A percentile compares a stretch with the other conserved stretches of the same genome.
phyloP scores from a whole-genome alignment of 768 basidiomycete genomes.

The Lactarius pseudohatsudake region DNA sequence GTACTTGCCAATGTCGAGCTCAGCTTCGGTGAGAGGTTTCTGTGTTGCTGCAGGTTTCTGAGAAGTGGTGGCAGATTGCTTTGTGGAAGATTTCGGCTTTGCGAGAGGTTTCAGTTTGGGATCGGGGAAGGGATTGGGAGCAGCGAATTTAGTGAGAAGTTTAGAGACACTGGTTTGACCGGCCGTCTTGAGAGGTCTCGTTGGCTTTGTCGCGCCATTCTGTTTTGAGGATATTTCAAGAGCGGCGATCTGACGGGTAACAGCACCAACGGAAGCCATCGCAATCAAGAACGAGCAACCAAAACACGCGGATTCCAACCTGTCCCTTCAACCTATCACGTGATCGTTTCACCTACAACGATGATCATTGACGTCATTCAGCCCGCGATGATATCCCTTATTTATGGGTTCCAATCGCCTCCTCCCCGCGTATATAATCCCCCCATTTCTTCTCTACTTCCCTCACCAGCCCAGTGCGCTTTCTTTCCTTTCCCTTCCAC shows the following conservation, averaged over 20 bases:
- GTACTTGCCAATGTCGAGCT: constrained; percentile 82
- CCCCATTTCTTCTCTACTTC: background rate
- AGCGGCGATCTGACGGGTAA: constrained; percentile 68
- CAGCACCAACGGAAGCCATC: constrained; percentile 48
- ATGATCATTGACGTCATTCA: constrained; percentile 10
- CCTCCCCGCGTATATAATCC: constrained; percentile 5
- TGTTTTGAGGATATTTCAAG: constrained; percentile 63
- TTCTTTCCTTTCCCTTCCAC: constrained; percentile 9
- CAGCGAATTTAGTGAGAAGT: constrained; percentile 70
- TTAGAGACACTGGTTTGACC: constrained; percentile 65
- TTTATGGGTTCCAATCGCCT: background rate
- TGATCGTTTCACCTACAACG: constrained; percentile 10
- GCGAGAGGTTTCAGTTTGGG: constrained; percentile 26
- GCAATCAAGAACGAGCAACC: background rate
- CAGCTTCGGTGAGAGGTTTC: constrained; percentile 30
- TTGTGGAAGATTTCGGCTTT: constrained; percentile 38
- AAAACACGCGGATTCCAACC: background rate
- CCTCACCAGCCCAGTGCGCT: constrained; percentile 5
- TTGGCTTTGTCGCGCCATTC: constrained; percentile 36
- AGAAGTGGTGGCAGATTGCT: constrained; percentile 13
- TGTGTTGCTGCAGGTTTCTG: constrained; percentile 28
- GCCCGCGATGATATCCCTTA: background rate
- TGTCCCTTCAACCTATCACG: constrained; percentile 12
- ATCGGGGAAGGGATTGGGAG: constrained; percentile 53
- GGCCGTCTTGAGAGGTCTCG: constrained; percentile 49